These are phyloP conservation scores for Copromyces sp. DNA, from an alignment of 495 filamentous ascomycete species.

Conservation along the genomic window DNA sequence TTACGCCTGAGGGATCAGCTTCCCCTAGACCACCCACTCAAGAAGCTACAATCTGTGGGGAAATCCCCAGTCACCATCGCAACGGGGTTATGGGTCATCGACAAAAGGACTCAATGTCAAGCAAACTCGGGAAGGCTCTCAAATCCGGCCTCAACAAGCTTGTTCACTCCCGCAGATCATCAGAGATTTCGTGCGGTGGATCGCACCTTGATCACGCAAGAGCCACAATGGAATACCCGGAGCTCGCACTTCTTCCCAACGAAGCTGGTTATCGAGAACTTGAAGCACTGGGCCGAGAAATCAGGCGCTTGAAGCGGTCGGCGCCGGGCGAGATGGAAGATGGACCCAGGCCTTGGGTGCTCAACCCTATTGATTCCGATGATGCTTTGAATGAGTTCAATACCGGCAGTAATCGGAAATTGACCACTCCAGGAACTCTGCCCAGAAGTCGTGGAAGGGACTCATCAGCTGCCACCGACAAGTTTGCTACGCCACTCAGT, in stretches of 20 bases:
- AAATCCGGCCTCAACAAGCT: constrained; percentile 24
- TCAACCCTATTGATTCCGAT: not conserved
- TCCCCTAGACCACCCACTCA: not conserved
- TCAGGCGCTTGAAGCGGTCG: constrained; percentile 20
- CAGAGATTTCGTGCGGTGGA: constrained; percentile 2
- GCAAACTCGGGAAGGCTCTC: constrained; percentile 23
- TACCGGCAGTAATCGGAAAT: constrained; percentile 5
- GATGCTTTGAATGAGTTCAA: not conserved
- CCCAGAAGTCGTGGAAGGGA: constrained; percentile 1
- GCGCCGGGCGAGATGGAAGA: not conserved
- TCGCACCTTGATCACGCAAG: constrained; percentile 2
- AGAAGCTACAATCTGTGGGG: not conserved
- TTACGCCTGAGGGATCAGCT: constrained; percentile 12
- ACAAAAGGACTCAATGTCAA: constrained; percentile 12
- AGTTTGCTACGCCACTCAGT: constrained; percentile 13
- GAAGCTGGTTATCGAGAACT: constrained; percentile 22
- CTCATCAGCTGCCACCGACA: constrained; percentile 11
- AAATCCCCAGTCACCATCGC: not conserved
- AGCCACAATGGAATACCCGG: constrained; percentile 24
- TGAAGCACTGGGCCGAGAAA: constrained; percentile 23
- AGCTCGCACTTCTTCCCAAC: constrained; percentile 25
- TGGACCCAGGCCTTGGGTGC: not conserved
- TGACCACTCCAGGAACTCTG: not conserved
- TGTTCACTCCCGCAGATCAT: constrained; percentile 13
- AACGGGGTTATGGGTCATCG: not conserved